Percentiles rank a stretch among this genome's conserved stretches.
Conservation (phyloP, 768 basidiomycete genomes). For the Psilocybe cyanescens region DNA sequence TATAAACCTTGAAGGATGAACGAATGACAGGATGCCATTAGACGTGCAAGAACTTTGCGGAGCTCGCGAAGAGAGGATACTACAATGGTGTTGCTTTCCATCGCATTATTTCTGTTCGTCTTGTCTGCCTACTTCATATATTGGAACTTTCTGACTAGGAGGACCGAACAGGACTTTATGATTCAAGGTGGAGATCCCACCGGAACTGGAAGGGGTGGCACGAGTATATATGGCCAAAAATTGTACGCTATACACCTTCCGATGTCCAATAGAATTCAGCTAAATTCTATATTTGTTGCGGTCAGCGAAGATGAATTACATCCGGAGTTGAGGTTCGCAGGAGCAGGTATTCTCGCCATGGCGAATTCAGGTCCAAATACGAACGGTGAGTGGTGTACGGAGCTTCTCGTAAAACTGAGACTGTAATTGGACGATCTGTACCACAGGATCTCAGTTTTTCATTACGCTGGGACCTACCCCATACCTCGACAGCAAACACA, state of each 20-base stretch:
- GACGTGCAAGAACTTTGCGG: conserved; percentile 96
- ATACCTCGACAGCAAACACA: conserved; percentile 83
- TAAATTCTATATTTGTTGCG: conserved; percentile 8
- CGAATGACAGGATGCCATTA: conserved; percentile 31
- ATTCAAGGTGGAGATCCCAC: conserved; percentile 96
- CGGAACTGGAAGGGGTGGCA: conserved; percentile 91
- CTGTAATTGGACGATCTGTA: conserved; percentile 22
- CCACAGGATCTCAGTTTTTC: conserved; percentile 92
- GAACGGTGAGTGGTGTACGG: conserved; percentile 59
- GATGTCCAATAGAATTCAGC: background rate
- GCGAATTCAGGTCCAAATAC: conserved; percentile 97
- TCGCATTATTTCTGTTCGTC: conserved; percentile 81
- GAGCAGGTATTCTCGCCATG: conserved; percentile 95
- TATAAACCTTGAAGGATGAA: background rate
- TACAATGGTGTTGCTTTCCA: conserved; percentile 92
- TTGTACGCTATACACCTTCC: conserved; percentile 58
- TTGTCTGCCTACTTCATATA: background rate
- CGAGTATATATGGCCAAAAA: conserved; percentile 87
- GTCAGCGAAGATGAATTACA: conserved; percentile 87
- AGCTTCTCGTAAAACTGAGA: conserved; percentile 23
- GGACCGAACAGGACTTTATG: conserved; percentile 82
- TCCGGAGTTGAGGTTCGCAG: conserved; percentile 91
- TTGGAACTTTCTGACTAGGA: background rate
- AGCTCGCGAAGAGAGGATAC: conserved; percentile 89
- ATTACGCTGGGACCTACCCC: conserved; percentile 84